Evolutionary conservation across 2,329 filamentous ascomycete species (phyloP), one percentile per base, ranked within the genome.

Genomic region (Sporothrix sp.): DNA sequence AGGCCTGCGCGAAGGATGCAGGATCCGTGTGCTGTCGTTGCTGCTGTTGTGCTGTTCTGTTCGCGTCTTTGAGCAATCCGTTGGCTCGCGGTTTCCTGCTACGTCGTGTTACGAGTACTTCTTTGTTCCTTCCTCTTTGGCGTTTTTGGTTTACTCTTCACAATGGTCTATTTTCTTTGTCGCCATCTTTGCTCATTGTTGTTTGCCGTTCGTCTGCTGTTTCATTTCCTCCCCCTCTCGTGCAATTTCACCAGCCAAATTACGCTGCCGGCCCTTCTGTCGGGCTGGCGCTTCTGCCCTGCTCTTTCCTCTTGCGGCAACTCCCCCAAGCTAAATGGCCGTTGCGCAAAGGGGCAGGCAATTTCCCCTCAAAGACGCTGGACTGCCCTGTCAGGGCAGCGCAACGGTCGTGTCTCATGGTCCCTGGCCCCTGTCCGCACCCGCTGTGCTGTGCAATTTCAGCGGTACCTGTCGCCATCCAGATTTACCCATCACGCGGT

Each of bases 261-360:
- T 45, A 20, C 13, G 20, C 30, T 30, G 30, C 43, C 43, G 20
- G 28, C 16, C 30, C 20, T 16, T 25, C 21, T n/a, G 13, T 21
- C 21, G 30, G 13, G 13, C 25, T 2, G 39, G 9, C 1, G 4
- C 13, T 23, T 33, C 18, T 25, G 28, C 18, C 23, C 28, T n/a
- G 32, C 11, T n/a, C 32, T 14, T 11, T 33, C 32, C 27, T n/a
- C 16, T n/a, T 43, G 16, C 6, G 25, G 25, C 37, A 39, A 39
- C 20, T n/a, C 21, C 13, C n/a, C 16, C 39, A 18, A 20, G 10
- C 3, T 7, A 25, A 45, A 30, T 21, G 43, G 23, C 32, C 43
- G 14, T 46, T 46, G 43, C 43, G 43, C 43, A 16, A 45, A 35
- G 43, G 28, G 27, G 43, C 30, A 18, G 18, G 44, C 44, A 46